phyloP scores from a whole-genome alignment of 176 grass and related monocot species.

The Poa annua region DNA sequence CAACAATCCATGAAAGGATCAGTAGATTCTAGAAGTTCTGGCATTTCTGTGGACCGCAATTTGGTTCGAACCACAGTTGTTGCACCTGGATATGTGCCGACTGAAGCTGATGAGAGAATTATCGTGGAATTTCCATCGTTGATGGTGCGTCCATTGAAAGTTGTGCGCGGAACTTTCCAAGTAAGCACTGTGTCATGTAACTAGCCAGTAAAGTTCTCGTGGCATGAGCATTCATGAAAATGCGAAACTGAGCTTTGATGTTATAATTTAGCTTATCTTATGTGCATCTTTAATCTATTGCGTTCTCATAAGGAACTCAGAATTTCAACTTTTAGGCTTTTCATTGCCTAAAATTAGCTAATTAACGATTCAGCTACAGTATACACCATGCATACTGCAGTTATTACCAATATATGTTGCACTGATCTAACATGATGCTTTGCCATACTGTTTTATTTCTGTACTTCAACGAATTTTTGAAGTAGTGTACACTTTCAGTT shows the following conservation, averaged over 20 bases:
- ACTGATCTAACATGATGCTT: slow-evolving; percentile 13
- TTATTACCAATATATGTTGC: slow-evolving; percentile 2
- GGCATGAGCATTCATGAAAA: slow-evolving; percentile 18
- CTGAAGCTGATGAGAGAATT: slow-evolving; percentile 90
- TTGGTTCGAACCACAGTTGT: slow-evolving; percentile 73
- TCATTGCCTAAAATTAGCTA: neutral
- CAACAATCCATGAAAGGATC: slow-evolving; percentile 69
- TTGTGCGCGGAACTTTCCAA: slow-evolving; percentile 92
- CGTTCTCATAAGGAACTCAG: slow-evolving; percentile 11
- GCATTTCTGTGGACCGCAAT: slow-evolving; percentile 64
- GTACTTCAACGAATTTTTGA: neutral
- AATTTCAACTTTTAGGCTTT: slow-evolving; percentile 26
- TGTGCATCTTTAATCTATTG: neutral
- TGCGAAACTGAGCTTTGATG: slow-evolving; percentile 10
- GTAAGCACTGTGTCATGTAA: slow-evolving; percentile 53
- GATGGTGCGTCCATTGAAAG: slow-evolving; percentile 94
- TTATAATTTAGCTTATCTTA: slow-evolving; percentile 18
- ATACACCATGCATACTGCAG: slow-evolving; percentile 12
- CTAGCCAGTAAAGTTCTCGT: slow-evolving; percentile 25
- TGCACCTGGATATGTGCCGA: slow-evolving; percentile 86
- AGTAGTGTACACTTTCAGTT: slow-evolving; percentile 9
- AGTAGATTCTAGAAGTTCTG: slow-evolving; percentile 67
- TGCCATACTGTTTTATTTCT: slow-evolving; percentile 27
- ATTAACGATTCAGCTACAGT: slow-evolving; percentile 26
- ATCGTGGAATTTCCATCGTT: slow-evolving; percentile 87